Percentiles rank a stretch among this genome's conserved stretches.
Evolutionary conservation across 768 basidiomycete genomes (phyloP).

Genomic region (Termitomyces titanicus): DNA sequence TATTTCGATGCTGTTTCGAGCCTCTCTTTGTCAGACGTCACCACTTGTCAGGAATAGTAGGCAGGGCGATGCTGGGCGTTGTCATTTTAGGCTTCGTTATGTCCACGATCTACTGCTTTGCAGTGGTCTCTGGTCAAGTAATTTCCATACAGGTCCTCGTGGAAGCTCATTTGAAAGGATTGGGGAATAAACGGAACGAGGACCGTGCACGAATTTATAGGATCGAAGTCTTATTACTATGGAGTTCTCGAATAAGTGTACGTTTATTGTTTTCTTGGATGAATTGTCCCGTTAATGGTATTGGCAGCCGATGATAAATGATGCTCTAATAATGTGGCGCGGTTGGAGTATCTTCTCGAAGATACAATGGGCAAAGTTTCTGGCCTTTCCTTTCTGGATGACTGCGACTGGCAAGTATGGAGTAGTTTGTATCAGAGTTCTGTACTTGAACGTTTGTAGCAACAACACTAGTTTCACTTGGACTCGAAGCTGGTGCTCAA

Average conservation of each 20-base stretch:
- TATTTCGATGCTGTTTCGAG: background rate
- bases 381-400: background rate
- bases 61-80: background rate
- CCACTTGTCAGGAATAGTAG: background rate
- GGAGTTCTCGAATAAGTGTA: slow-evolving; percentile 2
- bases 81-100: background rate
- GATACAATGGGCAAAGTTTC: background rate
- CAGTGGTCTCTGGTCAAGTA: background rate
- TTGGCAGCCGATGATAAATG: slow-evolving; percentile 4
- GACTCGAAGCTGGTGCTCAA: background rate
- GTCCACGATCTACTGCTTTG: slow-evolving; percentile 1
- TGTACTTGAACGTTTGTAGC: background rate
- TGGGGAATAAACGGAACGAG: background rate
- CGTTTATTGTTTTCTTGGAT: background rate
- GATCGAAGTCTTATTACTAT: background rate
- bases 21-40: background rate
- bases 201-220: background rate
- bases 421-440: background rate
- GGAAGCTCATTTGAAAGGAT: background rate
- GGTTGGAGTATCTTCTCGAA: background rate
- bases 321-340: slow-evolving; percentile 3
- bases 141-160: background rate
- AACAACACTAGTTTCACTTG: background rate
- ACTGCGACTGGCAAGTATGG: background rate
- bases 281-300: background rate